Evolutionary conservation across 345 rosid species (phyloP).

Genomic region (Physaria fendleri): DNA sequence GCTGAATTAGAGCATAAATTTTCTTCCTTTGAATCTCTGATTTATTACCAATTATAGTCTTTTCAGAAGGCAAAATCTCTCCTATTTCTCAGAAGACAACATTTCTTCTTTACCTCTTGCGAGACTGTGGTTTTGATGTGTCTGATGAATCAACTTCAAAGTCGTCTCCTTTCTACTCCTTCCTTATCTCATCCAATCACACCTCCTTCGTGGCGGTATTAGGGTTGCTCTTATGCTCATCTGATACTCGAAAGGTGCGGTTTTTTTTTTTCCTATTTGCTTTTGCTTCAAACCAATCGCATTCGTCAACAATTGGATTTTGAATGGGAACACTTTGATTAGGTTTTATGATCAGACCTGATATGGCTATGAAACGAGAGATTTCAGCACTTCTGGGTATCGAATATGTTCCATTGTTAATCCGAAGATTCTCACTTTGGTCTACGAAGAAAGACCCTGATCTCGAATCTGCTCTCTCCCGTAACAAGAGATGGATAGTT

Average conservation of each 20-base stretch:
- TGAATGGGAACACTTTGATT: neutral
- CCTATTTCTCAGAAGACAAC: too few relatives aligned
- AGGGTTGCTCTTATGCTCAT: neutral
- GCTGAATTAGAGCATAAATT: neutral
- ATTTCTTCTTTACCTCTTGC: neutral
- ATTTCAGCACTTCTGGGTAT: neutral
- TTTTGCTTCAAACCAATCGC: neutral
- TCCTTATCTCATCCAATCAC: neutral
- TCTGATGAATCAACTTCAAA: neutral
- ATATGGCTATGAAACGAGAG: slow-evolving; percentile 5
- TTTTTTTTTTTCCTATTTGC: neutral
- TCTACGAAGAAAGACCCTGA: slow-evolving; percentile 87
- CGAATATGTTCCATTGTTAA: slow-evolving; percentile 6
- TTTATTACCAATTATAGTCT: neutral
- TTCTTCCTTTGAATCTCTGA: neutral
- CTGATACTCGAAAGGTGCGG: neutral
- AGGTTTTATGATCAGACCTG: neutral
- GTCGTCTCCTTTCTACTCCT: neutral
- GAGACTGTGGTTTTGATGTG: neutral
- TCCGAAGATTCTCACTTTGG: slow-evolving; percentile 70
- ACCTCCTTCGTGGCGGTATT: neutral
- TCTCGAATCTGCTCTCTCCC: slow-evolving; percentile 74
- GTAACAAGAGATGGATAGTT: slow-evolving; percentile 81
- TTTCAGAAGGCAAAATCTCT: neutral
- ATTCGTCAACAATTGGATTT: neutral